A percentile compares a stretch with the other conserved stretches of the same genome.
Evolutionary conservation across 1,139 yeast genomes (phyloP).

Genomic region (Pichia norvegensis): DNA sequence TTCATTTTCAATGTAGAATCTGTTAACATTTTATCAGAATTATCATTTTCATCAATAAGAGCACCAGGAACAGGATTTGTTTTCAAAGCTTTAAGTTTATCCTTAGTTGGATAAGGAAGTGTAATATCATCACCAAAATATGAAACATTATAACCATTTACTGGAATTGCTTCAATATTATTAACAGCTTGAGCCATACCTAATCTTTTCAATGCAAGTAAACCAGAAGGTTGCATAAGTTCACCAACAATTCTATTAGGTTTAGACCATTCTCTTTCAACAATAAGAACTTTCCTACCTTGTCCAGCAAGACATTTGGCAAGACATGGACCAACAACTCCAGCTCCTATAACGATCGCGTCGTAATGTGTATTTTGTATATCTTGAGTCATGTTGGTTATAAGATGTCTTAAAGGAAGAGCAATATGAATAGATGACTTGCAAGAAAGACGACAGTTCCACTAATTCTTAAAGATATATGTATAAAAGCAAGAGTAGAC

Average conservation of each 20-base stretch:
- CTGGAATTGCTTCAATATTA: slow-evolving; percentile 71
- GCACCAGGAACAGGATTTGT: slow-evolving; percentile 49
- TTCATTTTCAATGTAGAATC: slow-evolving; percentile 43
- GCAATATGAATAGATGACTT: too few species aligned
- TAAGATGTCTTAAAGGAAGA: background rate
- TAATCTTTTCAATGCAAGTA: slow-evolving; percentile 67
- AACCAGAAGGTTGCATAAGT: slow-evolving; percentile 90
- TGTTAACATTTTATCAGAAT: slow-evolving; percentile 40
- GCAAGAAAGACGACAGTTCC: background rate
- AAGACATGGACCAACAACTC: slow-evolving; percentile 89
- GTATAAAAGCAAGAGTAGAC: too few species aligned
- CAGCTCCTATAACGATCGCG: slow-evolving; percentile 81
- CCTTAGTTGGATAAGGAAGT: slow-evolving; percentile 65
- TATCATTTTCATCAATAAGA: slow-evolving; percentile 50
- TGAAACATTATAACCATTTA: slow-evolving; percentile 74
- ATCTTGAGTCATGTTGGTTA: background rate
- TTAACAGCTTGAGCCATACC: slow-evolving; percentile 79
- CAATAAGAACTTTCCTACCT: slow-evolving; percentile 67
- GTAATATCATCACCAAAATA: slow-evolving; percentile 49
- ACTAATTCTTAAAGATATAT: background rate
- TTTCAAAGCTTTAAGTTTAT: slow-evolving; percentile 31
- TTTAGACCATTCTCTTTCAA: slow-evolving; percentile 83
- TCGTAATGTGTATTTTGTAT: slow-evolving; percentile 34
- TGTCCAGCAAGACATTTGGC: slow-evolving; percentile 88
- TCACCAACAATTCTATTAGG: slow-evolving; percentile 98